phyloP scores from a whole-genome alignment of 305 asterid species.

The Plantago coronopus region DNA sequence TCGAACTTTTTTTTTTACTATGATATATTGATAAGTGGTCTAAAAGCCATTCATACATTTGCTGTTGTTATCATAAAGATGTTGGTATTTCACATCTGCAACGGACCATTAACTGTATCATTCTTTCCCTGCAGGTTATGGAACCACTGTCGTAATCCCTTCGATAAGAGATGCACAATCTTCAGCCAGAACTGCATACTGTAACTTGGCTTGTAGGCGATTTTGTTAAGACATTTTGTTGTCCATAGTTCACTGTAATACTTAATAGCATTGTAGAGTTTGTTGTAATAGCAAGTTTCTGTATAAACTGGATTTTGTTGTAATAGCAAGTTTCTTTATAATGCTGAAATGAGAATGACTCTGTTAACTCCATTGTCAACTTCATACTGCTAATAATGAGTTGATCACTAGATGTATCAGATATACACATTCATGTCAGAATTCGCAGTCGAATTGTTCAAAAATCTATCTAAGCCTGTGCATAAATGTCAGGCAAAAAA shows the following conservation, averaged over 20 bases:
- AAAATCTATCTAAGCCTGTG: too few relatives aligned
- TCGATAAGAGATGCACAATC: background rate
- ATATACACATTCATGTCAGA: too few relatives aligned
- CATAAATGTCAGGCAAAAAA: too few relatives aligned
- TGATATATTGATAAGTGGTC: too few relatives aligned
- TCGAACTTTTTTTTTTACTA: background rate
- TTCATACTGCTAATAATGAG: background rate
- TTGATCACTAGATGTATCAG: too few relatives aligned
- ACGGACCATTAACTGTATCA: background rate
- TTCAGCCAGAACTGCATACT: background rate
- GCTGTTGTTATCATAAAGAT: background rate
- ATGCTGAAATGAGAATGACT: background rate
- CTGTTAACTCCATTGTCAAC: background rate
- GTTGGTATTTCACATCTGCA: background rate
- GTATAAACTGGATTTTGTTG: too few relatives aligned
- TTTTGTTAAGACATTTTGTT: background rate
- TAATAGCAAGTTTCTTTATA: background rate
- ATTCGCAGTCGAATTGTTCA: too few relatives aligned
- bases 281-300: too few relatives aligned
- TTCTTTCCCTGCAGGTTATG: background rate
- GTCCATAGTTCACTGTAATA: too few relatives aligned
- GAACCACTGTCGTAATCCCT: background rate
- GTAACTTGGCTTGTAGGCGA: background rate
- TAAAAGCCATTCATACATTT: too few relatives aligned
- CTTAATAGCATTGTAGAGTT: too few relatives aligned